phyloP scores from a whole-genome alignment of 768 basidiomycete species.

The Leccinum ochraceum region DNA sequence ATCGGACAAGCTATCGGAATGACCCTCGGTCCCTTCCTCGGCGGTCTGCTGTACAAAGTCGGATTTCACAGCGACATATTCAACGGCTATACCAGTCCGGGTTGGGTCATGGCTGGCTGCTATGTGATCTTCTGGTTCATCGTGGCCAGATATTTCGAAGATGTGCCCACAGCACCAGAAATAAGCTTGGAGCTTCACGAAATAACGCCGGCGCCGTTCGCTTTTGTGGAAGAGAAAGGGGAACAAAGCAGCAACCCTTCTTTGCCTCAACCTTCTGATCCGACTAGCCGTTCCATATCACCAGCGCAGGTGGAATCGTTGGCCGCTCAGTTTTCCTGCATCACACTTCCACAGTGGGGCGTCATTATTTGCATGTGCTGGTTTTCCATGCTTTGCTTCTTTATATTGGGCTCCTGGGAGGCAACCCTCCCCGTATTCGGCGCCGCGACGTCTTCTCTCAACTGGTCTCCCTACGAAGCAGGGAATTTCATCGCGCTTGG shows the following conservation, averaged over 20 bases:
- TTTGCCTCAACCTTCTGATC: not conserved
- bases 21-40: not conserved
- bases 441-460: slow-evolving; percentile 41
- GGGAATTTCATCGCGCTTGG: slow-evolving; percentile 74
- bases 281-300: not conserved
- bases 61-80: slow-evolving; percentile 58
- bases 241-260: not conserved
- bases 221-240: slow-evolving; percentile 36
- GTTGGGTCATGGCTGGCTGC: slow-evolving; percentile 49
- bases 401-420: slow-evolving; percentile 38
- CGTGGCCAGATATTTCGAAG: slow-evolving; percentile 31
- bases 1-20: slow-evolving; percentile 44
- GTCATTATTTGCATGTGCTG: slow-evolving; percentile 60
- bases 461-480: slow-evolving; percentile 61
- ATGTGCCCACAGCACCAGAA: slow-evolving; percentile 31
- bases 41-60: slow-evolving; percentile 49
- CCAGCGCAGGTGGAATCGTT: not conserved
- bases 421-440: slow-evolving; percentile 69
- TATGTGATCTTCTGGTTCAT: slow-evolving; percentile 16
- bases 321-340: not conserved
- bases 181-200: slow-evolving; percentile 12
- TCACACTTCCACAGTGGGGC: not conserved
- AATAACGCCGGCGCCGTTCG: not conserved
- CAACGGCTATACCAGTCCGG: slow-evolving; percentile 70
- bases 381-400: slow-evolving; percentile 68